Conservation (phyloP, 2,329 filamentous ascomycete genomes). For the Neurospora crassa region DNA sequence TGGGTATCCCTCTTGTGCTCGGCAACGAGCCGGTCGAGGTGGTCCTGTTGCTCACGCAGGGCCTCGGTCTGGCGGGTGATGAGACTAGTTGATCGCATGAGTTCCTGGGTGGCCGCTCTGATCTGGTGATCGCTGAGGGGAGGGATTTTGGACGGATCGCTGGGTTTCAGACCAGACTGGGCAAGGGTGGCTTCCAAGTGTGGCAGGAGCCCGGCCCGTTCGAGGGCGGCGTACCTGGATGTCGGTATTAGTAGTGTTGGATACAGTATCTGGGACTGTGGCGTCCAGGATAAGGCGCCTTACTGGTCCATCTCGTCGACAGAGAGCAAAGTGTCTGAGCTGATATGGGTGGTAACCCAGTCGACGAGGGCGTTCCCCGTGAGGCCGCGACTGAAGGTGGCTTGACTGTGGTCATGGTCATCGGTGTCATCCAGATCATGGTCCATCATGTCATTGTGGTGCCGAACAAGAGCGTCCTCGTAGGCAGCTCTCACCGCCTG, state of each 20-base stretch:
- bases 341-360: slow-evolving; percentile 42
- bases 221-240: slow-evolving; percentile 39
- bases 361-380: slow-evolving; percentile 27
- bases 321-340: slow-evolving; percentile 41
- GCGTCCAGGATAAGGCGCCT: slow-evolving; percentile 13
- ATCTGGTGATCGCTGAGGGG: slow-evolving; percentile 51
- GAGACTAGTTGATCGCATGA: slow-evolving; percentile 54
- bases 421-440: neutral
- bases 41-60: slow-evolving; percentile 49
- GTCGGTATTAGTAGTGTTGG: no score
- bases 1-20: slow-evolving; percentile 27
- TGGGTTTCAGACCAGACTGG: slow-evolving; percentile 28
- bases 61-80: slow-evolving; percentile 56
- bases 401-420: neutral
- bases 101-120: slow-evolving; percentile 48
- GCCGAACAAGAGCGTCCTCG: neutral
- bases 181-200: neutral
- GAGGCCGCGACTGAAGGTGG: slow-evolving; percentile 27
- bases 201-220: slow-evolving; percentile 32
- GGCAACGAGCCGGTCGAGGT: slow-evolving; percentile 43
- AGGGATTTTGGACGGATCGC: slow-evolving; percentile 23
- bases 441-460: neutral
- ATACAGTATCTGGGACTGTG: neutral
- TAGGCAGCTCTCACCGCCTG: slow-evolving; percentile 16
- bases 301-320: slow-evolving; percentile 45